Evolutionary conservation across 495 filamentous ascomycete species (phyloP).

Genomic region (Pyrenula massariospora): DNA sequence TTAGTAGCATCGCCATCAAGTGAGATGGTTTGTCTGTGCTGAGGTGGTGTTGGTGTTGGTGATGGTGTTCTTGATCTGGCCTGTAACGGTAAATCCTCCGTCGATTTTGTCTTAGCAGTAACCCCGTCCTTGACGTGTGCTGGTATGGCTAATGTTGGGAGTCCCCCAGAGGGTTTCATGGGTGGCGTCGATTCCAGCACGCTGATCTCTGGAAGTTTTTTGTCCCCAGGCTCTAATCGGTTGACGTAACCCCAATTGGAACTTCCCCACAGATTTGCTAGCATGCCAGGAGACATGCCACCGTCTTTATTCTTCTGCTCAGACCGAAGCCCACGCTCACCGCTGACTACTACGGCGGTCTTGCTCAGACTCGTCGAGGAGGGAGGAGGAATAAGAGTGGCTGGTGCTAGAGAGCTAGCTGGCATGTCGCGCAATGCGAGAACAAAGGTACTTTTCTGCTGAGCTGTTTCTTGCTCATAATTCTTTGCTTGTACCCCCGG

Average conservation of each 20-base stretch:
- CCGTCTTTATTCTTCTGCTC: slow-evolving; percentile 44
- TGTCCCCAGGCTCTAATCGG: slow-evolving; percentile 45
- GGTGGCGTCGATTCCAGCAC: slow-evolving; percentile 12
- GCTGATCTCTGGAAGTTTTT: slow-evolving; percentile 26
- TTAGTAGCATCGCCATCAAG: slow-evolving; percentile 48
- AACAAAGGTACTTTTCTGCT: slow-evolving; percentile 17
- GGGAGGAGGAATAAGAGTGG: slow-evolving; percentile 74
- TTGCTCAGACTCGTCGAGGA: slow-evolving; percentile 81
- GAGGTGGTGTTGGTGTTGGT: background rate
- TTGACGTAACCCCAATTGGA: slow-evolving; percentile 72
- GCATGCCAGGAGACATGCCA: slow-evolving; percentile 66
- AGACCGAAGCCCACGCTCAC: slow-evolving; percentile 56
- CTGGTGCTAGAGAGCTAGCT: slow-evolving; percentile 62
- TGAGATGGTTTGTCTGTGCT: slow-evolving; percentile 75
- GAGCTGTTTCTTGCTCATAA: slow-evolving; percentile 16
- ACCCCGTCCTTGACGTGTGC: background rate
- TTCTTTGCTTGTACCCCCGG: slow-evolving; percentile 18
- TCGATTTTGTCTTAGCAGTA: background rate
- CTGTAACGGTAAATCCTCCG: slow-evolving; percentile 3
- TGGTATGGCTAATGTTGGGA: background rate
- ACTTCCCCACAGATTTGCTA: slow-evolving; percentile 90
- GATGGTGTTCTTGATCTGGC: slow-evolving; percentile 6
- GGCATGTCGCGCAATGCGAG: slow-evolving; percentile 27
- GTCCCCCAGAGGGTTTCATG: background rate
- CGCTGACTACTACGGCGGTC: slow-evolving; percentile 67